Evolutionary conservation across 2,329 filamentous ascomycete species (phyloP).

Genomic region (Aspergillus pseudoterreus): DNA sequence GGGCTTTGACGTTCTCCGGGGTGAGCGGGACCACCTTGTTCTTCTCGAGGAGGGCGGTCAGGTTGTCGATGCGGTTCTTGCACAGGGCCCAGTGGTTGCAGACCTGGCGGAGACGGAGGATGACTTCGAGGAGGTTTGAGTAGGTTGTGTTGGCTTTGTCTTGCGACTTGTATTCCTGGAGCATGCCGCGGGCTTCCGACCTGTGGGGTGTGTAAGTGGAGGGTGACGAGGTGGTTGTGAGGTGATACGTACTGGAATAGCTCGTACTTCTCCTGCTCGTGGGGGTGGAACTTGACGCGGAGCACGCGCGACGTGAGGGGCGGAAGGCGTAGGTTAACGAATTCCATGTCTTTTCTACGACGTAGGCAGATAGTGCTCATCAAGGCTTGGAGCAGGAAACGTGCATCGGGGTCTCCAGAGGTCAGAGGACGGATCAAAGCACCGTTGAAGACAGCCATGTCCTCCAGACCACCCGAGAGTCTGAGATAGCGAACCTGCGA

Average conservation of each 20-base stretch:
- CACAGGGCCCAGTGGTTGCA: constrained; percentile 89
- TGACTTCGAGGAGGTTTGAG: constrained; percentile 71
- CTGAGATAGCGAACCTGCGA: constrained; percentile 74
- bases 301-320: constrained; percentile 74
- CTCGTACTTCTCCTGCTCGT: constrained; percentile 75
- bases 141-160: constrained; percentile 56
- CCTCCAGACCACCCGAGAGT: constrained; percentile 71
- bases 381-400: constrained; percentile 66
- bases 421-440: constrained; percentile 67
- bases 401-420: constrained; percentile 54
- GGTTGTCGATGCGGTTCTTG: constrained; percentile 67
- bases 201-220: constrained; percentile 35
- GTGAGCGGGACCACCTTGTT: constrained; percentile 67
- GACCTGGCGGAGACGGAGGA: constrained; percentile 77
- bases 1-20: constrained; percentile 64
- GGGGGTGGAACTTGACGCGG: constrained; percentile 65
- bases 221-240: constrained; percentile 8
- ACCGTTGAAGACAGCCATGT: constrained; percentile 68
- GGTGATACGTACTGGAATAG: constrained; percentile 57
- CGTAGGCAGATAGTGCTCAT: constrained; percentile 79
- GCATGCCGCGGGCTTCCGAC: constrained; percentile 68
- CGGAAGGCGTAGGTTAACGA: constrained; percentile 76
- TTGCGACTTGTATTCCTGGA: constrained; percentile 56
- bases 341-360: constrained; percentile 82
- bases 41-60: constrained; percentile 66